Conservation (phyloP, 345 rosid genomes). For the Lenwebbia sp. region DNA sequence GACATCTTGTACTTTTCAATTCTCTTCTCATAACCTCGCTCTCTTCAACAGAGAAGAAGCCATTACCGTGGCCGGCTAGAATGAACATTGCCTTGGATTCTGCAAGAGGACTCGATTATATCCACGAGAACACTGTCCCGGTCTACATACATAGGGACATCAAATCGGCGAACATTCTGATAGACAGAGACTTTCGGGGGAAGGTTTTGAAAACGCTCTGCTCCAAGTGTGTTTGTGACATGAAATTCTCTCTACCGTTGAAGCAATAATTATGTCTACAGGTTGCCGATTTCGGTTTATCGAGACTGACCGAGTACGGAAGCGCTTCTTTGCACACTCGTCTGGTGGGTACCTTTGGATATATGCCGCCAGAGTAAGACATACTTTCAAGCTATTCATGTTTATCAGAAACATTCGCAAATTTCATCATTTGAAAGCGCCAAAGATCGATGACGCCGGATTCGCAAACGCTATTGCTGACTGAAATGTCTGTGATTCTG, state of each 20-base stretch:
- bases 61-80: constrained; percentile 65
- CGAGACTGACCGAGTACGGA: constrained; percentile 72
- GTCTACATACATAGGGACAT: constrained; percentile 87
- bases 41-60: constrained; percentile 36
- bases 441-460: not conserved
- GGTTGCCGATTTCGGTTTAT: constrained; percentile 93
- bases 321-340: constrained; percentile 39
- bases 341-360: constrained; percentile 88
- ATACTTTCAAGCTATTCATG: not conserved
- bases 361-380: constrained; percentile 93
- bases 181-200: constrained; percentile 62
- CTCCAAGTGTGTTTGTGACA: not conserved
- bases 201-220: constrained; percentile 32
- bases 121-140: constrained; percentile 86
- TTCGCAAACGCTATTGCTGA: not conserved
- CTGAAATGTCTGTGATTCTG: not conserved
- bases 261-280: constrained; percentile 9
- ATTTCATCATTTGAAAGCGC: not conserved
- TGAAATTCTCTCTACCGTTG: not conserved
- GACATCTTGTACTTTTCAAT: not conserved
- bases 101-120: constrained; percentile 91
- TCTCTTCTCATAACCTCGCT: not conserved
- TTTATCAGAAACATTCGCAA: not conserved
- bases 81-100: constrained; percentile 89
- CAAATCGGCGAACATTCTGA: constrained; percentile 82